Conservation (phyloP, 108 stramenopile species). For the Stephanodiscus triporus region DNA sequence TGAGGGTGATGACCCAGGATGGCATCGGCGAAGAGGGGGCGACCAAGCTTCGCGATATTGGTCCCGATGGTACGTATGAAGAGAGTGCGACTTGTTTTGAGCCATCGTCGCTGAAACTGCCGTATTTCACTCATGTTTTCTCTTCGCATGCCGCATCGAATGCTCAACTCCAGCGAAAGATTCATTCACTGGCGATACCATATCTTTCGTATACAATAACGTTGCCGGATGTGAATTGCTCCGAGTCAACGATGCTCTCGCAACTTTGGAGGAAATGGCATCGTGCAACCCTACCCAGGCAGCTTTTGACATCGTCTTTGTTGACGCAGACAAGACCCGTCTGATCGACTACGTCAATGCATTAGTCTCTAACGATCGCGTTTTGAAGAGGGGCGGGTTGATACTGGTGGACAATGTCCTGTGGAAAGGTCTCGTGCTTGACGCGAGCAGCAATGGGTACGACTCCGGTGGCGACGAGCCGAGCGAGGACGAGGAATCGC, state of each 20-base stretch:
- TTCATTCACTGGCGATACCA: conserved; percentile 39
- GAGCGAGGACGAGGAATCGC: conserved; percentile 38
- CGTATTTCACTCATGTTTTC: not conserved
- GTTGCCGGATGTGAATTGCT: conserved; percentile 68
- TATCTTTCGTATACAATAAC: conserved; percentile 43
- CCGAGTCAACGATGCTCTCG: conserved; percentile 77
- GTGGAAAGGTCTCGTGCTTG: conserved; percentile 90
- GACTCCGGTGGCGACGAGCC: conserved; percentile 29
- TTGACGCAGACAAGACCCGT: conserved; percentile 92
- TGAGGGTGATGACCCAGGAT: conserved; percentile 59
- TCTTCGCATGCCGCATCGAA: not conserved
- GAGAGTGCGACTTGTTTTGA: not conserved
- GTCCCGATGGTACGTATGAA: conserved; percentile 14
- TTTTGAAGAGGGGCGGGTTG: conserved; percentile 79
- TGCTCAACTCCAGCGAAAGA: conserved; percentile 4
- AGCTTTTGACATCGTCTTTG: conserved; percentile 88
- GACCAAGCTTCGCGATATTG: conserved; percentile 39
- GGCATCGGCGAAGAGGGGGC: conserved; percentile 64
- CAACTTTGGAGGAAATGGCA: conserved; percentile 78
- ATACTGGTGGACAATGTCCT: conserved; percentile 93
- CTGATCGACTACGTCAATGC: conserved; percentile 83
- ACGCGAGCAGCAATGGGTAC: conserved; percentile 50
- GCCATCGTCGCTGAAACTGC: not conserved
- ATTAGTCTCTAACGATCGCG: conserved; percentile 55
- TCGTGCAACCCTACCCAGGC: conserved; percentile 33